Conservation (phyloP, 1,284 basidiomycete genomes). For the Inonotus hispidus region DNA sequence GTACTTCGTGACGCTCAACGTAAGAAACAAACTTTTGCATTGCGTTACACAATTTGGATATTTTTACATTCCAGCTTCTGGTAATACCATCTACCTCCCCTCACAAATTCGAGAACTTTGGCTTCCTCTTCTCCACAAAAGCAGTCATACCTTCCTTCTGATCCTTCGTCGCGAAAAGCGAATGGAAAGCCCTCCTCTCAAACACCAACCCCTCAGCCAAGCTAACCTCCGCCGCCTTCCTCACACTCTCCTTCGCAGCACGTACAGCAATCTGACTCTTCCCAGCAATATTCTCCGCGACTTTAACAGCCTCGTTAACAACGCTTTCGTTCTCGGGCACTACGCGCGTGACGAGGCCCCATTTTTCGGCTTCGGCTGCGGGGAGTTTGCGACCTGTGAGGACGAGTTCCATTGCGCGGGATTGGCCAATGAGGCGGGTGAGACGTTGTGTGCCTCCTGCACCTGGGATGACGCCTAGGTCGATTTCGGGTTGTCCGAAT, state of each 20-base stretch:
- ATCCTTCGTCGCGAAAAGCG: conserved; percentile 90
- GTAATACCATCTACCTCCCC: not conserved
- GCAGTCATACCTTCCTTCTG: conserved; percentile 99
- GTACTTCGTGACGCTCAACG: too few relatives aligned
- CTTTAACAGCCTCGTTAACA: conserved; percentile 82
- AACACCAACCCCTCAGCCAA: conserved; percentile 82
- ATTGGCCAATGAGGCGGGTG: conserved; percentile 85
- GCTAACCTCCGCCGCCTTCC: conserved; percentile 83
- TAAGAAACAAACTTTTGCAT: not conserved
- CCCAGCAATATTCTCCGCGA: conserved; percentile 77
- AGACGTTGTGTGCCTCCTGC: conserved; percentile 85
- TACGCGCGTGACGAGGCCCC: conserved; percentile 82
- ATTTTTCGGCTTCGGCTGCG: conserved; percentile 81
- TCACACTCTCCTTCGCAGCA: conserved; percentile 94
- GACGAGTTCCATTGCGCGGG: conserved; percentile 92
- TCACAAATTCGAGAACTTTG: conserved; percentile 61
- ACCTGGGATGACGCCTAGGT: conserved; percentile 93
- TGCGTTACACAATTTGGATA: not conserved
- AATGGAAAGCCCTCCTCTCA: conserved; percentile 90
- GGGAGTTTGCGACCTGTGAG: conserved; percentile 82
- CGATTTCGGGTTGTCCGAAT: conserved; percentile 98
- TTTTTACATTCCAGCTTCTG: too few relatives aligned
- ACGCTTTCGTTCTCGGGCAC: conserved; percentile 65
- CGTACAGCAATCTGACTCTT: conserved; percentile 85
- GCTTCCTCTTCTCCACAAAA: conserved; percentile 96